These are phyloP conservation scores for Pontederia crassipes DNA, from an alignment of 176 grass and related monocot species.

Conservation along the genomic window DNA sequence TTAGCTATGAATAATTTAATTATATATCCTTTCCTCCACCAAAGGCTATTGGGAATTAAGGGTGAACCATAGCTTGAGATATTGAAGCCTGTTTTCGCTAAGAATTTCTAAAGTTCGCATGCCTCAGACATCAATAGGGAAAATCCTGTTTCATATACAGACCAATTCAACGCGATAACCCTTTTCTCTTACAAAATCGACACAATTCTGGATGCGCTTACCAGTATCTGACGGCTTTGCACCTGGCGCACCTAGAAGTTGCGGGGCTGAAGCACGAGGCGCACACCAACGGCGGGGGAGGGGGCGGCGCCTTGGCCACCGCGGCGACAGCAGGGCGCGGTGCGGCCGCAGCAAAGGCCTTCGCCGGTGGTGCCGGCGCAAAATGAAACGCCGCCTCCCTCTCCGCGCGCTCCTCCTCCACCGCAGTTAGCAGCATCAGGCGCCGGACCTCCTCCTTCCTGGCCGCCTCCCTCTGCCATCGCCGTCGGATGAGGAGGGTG, in stretches of 20 bases:
- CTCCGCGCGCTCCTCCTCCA: conserved; percentile 39
- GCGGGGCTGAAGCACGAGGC: conserved; percentile 48
- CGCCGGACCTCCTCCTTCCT: conserved; percentile 50
- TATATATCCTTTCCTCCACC: too few species aligned
- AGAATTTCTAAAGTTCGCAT: too few species aligned
- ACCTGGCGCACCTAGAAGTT: conserved; percentile 45
- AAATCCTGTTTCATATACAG: too few species aligned
- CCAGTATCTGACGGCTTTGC: conserved; percentile 92
- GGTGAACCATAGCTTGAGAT: too few species aligned
- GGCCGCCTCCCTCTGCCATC: conserved; percentile 30
- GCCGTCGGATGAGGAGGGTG: conserved; percentile 12
- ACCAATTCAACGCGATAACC: neutral
- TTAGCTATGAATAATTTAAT: too few species aligned
- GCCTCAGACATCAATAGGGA: too few species aligned
- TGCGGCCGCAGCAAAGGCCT: conserved; percentile 1
- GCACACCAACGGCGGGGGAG: conserved; percentile 25
- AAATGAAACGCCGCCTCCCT: conserved; percentile 23
- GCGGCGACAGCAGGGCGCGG: conserved; percentile 18
- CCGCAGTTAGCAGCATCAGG: conserved; percentile 37
- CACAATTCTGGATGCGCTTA: conserved; percentile 29
- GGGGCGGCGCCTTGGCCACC: neutral
- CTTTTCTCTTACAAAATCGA: conserved; percentile 3
- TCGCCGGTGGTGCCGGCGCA: neutral
- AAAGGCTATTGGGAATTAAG: too few species aligned
- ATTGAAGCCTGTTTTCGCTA: too few species aligned